Conservation (phyloP, 2,329 filamentous ascomycete species). For the Cladophialophora yegresii region DNA sequence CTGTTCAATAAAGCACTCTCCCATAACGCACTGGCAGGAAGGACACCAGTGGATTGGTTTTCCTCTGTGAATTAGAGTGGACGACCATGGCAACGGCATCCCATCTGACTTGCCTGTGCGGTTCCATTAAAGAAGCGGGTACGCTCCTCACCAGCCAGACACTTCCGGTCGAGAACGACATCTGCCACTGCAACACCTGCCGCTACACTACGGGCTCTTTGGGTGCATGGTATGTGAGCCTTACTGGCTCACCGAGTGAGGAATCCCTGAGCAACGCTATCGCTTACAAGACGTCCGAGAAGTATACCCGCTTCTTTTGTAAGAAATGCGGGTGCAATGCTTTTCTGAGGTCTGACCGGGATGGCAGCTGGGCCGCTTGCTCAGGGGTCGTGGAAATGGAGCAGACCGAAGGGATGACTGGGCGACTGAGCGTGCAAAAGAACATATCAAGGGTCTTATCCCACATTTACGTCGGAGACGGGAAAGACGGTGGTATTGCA, state of each 20-base stretch:
- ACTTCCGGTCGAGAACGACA: slow-evolving; percentile 16
- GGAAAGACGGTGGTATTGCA: slow-evolving; percentile 30
- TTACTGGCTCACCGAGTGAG: slow-evolving; percentile 28
- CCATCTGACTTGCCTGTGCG: slow-evolving; percentile 27
- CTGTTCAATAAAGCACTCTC: not conserved
- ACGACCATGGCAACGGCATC: slow-evolving; percentile 15
- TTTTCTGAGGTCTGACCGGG: slow-evolving; percentile 15
- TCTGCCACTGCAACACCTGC: slow-evolving; percentile 57
- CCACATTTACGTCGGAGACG: slow-evolving; percentile 27
- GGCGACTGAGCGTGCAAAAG: not conserved
- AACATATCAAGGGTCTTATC: slow-evolving; percentile 22
- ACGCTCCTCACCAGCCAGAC: slow-evolving; percentile 15
- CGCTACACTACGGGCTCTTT: slow-evolving; percentile 50
- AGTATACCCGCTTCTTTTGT: slow-evolving; percentile 41
- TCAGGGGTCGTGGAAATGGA: slow-evolving; percentile 23
- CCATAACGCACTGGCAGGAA: not conserved
- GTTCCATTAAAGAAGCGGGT: slow-evolving; percentile 21
- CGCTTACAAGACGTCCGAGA: slow-evolving; percentile 44
- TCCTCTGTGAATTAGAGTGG: not conserved
- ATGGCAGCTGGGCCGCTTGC: slow-evolving; percentile 26
- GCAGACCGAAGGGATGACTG: not conserved
- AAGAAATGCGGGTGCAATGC: slow-evolving; percentile 43
- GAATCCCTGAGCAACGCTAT: slow-evolving; percentile 39
- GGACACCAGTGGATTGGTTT: not conserved
- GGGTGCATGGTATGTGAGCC: slow-evolving; percentile 39